Evolutionary conservation across 2,329 filamentous ascomycete genomes (phyloP), one percentile per base, ranked within the genome.

Genomic region (Cryphonectria carpinicola): DNA sequence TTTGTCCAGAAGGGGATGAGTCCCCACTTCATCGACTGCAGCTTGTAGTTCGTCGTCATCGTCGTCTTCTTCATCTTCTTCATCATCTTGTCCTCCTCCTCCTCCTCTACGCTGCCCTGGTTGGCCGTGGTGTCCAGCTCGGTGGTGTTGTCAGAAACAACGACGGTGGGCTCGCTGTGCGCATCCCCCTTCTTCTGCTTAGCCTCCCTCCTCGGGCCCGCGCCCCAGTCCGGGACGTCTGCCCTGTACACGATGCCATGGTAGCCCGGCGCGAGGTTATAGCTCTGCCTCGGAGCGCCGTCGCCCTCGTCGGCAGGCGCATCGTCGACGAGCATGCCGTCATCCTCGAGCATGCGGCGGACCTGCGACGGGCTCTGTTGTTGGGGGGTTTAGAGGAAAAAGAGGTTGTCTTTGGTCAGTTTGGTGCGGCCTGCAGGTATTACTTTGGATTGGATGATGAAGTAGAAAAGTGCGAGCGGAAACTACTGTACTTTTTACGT

Each of bases 11-110:
- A 97, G 0, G 96, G 95, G 19, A 98, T 86, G 8, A 99, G 86
- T 0, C 95, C 96, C 96, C 96, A 99, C 86, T 94, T 95, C 93
- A 98, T 98, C 2, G 90, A 86, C 79, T 98, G 94, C 11, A 99
- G 84, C 80, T 93, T 95, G 83, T 97, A 97, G 74, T 82, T 89
- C 13, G 85, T 85, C 71, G 39, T 76, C 39, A 4, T 13, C 4
- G 32, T 28, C 58, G 4, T 63, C 37, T 6, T 37, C 22, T 17
- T 43, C 60, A 4, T n/a, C 35, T 4, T 25, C 39, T 10, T 7
- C 39, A 17, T 4, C 43, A 6, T 5, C 35, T n/a, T 2, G 32
- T 32, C 52, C 1, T 28, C 52, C 7, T 52, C 32, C 22, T 37
- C 37, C 0, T 13, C 5, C 6, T n/a, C 46, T n/a, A n/a, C 25